A percentile compares a stretch with the other conserved stretches of the same genome.
Conservation (phyloP, 176 grass and related monocot genomes). For the Guadua angustifolia region DNA sequence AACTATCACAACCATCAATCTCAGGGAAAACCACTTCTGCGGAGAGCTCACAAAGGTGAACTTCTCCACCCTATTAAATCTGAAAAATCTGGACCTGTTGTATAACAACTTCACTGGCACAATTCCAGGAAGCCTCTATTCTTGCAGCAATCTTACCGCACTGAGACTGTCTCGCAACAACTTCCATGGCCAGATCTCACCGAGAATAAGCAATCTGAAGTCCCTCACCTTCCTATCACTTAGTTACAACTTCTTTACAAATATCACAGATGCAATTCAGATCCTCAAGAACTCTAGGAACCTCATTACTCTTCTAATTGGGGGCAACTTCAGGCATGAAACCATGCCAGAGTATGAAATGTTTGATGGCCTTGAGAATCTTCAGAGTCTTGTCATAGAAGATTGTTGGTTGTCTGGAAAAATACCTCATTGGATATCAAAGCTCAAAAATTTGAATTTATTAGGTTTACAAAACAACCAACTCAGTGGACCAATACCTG, state of each 20-base stretch:
- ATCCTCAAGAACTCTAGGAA: constrained; percentile 37
- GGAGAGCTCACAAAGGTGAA: constrained; percentile 44
- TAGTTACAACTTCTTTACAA: not conserved
- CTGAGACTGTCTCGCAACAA: constrained; percentile 38
- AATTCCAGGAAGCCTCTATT: constrained; percentile 55
- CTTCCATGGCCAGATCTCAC: no score
- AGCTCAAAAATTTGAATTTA: constrained; percentile 23
- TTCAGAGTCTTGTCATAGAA: no score
- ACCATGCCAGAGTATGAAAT: constrained; percentile 12
- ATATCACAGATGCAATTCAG: constrained; percentile 30
- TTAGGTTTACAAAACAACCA: constrained; percentile 9
- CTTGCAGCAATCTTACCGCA: constrained; percentile 40
- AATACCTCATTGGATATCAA: constrained; percentile 45
- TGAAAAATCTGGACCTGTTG: constrained; percentile 13
- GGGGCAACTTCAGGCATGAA: constrained; percentile 34
- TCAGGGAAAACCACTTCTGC: constrained; percentile 38
- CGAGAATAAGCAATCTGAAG: no score
- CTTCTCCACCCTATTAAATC: constrained; percentile 30
- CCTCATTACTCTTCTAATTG: constrained; percentile 42
- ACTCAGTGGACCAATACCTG: constrained; percentile 44
- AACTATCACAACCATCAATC: constrained; percentile 33
- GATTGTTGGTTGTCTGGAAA: not conserved
- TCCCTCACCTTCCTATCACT: constrained; percentile 49
- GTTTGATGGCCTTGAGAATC: constrained; percentile 23
- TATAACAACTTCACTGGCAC: constrained; percentile 20